Base-by-base conservation (phyloP, 2,329 filamentous ascomycete genomes). In the Diaporthe citriasiana region DNA sequence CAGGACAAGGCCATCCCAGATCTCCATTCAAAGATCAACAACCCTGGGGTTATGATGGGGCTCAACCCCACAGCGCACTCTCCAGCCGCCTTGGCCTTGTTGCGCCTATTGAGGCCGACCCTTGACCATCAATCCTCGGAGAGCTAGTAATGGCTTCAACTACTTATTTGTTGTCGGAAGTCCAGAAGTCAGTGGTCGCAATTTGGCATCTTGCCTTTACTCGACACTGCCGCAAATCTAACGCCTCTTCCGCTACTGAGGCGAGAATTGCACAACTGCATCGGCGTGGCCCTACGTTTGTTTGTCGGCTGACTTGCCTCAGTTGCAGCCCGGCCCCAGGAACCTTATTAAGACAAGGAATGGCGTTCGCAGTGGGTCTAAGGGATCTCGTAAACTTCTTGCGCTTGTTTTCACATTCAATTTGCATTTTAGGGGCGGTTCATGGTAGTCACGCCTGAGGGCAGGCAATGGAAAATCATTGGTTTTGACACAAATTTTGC, bases 401-500 rank as follows among this genome's bases (percentile, higher is more conserved):
- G 40, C 27, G 19, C 19, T 30, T 40, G 3, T 42, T 50, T 40
- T 35, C 47, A 50, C 17, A 30, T 5, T 35, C 19, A n/a, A 25
- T 25, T 53, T 63, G 56, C 42, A 25, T 42, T 71, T 17, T 13
- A 71, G 9, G 69, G 30, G n/a, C 35, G 70, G 35, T 45, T 9
- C 8, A 35, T 5, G 70, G 70, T 63, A 63, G 56, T 55, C 53
- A 25, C 7, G 38, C 50, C 59, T 63, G 47, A 53, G 70, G 70
- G 56, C 56, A 63, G 70, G 56, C 35, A 71, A 63, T 55, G 33
- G 56, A 55, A 53, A 55, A 30, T 63, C n/a, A 9, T 55, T 27
- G 45, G 42, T 59, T 38, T 38, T 40, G 30, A 63, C 19, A 72
- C 51, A 63, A 27, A 45, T 27, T n/a, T 38, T 50, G 51, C 55